Conservation (phyloP, 805 yeast species). For the Helenozyma rhizophorensis region DNA sequence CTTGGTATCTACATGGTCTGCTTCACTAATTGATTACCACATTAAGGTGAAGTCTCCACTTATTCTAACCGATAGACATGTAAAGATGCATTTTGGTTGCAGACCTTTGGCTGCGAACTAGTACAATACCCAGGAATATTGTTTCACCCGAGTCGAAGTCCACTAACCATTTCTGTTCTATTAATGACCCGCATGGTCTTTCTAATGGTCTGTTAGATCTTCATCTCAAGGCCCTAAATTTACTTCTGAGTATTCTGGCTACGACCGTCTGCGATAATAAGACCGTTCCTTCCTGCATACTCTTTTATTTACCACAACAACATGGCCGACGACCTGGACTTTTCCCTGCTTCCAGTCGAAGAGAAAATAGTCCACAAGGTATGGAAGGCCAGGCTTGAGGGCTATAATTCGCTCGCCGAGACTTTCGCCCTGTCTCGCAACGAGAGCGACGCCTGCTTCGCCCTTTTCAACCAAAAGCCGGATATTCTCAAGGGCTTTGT, state of each 20-base stretch:
- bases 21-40: no score
- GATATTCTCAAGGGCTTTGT: slow-evolving; percentile 55
- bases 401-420: slow-evolving; percentile 63
- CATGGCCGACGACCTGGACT: slow-evolving; percentile 45
- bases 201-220: neutral
- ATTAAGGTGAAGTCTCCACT: no score
- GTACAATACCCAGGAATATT: no score
- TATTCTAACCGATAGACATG: no score
- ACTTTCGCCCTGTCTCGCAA: slow-evolving; percentile 50
- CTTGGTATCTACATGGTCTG: no score
- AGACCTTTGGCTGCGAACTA: no score
- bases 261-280: no score
- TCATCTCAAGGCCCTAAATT: no score
- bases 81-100: no score
- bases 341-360: slow-evolving; percentile 55
- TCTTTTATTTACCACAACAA: neutral
- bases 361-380: slow-evolving; percentile 47
- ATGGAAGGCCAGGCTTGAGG: slow-evolving; percentile 85
- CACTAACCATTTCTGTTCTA: neutral
- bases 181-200: neutral
- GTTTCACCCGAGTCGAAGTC: no score
- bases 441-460: slow-evolving; percentile 54
- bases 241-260: no score
- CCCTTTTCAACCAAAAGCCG: slow-evolving; percentile 47
- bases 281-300: neutral